Evolutionary conservation across 2,329 filamentous ascomycete genomes (phyloP), one percentile per base, ranked within the genome.

Genomic region (Fusarium devonianum): DNA sequence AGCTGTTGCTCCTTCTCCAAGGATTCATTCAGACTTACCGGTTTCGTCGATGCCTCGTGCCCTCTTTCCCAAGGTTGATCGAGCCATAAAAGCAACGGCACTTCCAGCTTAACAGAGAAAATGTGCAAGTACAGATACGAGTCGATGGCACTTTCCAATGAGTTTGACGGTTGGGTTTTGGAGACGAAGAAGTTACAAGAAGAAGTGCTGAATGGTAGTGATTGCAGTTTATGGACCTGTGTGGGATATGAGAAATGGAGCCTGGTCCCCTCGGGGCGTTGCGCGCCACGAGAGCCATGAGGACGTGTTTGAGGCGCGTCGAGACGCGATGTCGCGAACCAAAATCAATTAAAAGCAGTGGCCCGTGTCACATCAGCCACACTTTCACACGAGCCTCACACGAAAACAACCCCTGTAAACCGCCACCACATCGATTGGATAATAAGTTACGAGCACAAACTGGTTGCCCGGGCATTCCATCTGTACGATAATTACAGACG

Each of bases 11-110:
- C 45, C 17, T 49, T 55, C 26, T 22, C 21, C 28, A n/a, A 12
- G 17, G 32, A 30, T n/a, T n/a, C n/a, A n/a, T n/a, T n/a, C 21
- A 34, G 23, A 65, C 70, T 62, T 62, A 72, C 70, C 67, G 32
- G 49, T 52, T 50, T 67, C 67, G 16, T 63, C 58, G 46, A 61
- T 57, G 29, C 56, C 53, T 32, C 69, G 67, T 33, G 67, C 57
- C 51, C 71, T 68, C 69, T 73, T 73, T 67, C 71, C 69, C 38
- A 72, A 46, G 25, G 62, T 48, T 40, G 64, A 60, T 51, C 58
- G 63, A 64, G 63, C 53, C 69, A 72, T 72, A 38, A 32, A 44
- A 51, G 18, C 26, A 17, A 30, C 35, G 29, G 46, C 44, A 45
- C 58, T 49, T 64, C 56, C 57, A 49, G 42, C 37, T 23, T 46